Evolutionary conservation across 2,329 filamentous ascomycete species (phyloP), one percentile per base, ranked within the genome.

Genomic region (Periconia macrospinosa): DNA sequence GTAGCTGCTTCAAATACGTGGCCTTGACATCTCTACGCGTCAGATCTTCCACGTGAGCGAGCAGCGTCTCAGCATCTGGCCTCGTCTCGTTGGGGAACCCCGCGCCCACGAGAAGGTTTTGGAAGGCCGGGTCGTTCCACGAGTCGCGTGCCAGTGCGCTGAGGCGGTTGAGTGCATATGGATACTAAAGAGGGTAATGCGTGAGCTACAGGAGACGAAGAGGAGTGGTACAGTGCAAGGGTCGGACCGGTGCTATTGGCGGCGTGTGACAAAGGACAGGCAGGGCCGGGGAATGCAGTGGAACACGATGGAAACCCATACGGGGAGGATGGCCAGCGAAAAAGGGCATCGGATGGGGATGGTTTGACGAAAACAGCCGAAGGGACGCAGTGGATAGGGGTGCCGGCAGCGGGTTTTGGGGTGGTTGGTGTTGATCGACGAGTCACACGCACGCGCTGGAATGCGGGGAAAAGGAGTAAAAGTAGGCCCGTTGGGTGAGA

Each of bases 1-100:
- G 90, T 42, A 93, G 83, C 54, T 84, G 84, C 77, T 94, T 94
- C 58, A 92, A 79, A 73, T 91, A 92, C 41, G 88, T 78, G 55
- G 86, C 80, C 75, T 93, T 94, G 67, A 91, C 80, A 69, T 94
- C 90, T 57, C 81, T 82, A 55, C 80, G 77, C 65, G 90, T 87
- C 58, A 93, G 81, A 66, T 91, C 86, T 60, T 82, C 77, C 55
- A 91, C 85, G 73, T 92, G 89, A 14, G 82, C 79, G 59, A 84
- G 79, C 53, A 93, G 79, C 19, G 83, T 81, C 19, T 78, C 75
- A 45, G 83, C 84, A 42, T 84, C 83, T 51, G 76, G 72, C 63
- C 81, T 83, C 67, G 85, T 81, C 63, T 88, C 82, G 18, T 80
- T 74, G 6, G 90, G 89, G 66, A 93, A 93, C 46, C 86, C 86